Percentiles rank a stretch among this genome's conserved stretches.
phyloP scores from a whole-genome alignment of 176 grass and related monocot genomes.

The Carex parvula region DNA sequence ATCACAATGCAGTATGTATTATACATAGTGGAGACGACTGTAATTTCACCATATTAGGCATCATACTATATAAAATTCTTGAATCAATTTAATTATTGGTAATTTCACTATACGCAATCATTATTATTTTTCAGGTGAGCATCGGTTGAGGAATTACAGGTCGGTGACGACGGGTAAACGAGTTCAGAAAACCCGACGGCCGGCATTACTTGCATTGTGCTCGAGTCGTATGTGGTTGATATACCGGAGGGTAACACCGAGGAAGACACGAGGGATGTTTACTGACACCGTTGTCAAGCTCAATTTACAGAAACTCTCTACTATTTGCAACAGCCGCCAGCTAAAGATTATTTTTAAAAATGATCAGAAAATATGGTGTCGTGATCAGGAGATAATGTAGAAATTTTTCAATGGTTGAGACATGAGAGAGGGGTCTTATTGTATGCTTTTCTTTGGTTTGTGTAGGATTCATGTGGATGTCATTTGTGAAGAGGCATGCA shows the following conservation, averaged over 20 bases:
- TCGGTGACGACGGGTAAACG: constrained; percentile 96
- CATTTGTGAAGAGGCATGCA: constrained; percentile 33
- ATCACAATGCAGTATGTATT: background rate
- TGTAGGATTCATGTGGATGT: constrained; percentile 33
- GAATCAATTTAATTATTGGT: background rate
- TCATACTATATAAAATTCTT: too few relatives aligned
- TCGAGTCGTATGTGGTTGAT: constrained; percentile 93
- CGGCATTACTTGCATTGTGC: constrained; percentile 58
- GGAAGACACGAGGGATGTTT: constrained; percentile 93
- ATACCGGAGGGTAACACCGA: constrained; percentile 82
- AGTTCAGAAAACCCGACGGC: constrained; percentile 27
- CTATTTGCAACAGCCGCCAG: constrained; percentile 37
- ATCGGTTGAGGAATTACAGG: constrained; percentile 87
- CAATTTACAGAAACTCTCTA: constrained; percentile 84
- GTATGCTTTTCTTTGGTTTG: constrained; percentile 1
- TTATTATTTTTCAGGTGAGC: constrained; percentile 37
- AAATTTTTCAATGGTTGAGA: constrained; percentile 19
- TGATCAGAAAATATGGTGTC: background rate
- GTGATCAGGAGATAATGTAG: constrained; percentile 7
- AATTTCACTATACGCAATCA: background rate
- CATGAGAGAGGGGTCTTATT: background rate
- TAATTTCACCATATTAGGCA: too few relatives aligned
- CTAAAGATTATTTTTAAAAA: background rate
- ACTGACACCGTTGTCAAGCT: constrained; percentile 88
- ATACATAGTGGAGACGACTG: too few relatives aligned